phyloP scores from a whole-genome alignment of 148 eudicot genomes.

The Amaranthus palmeri region DNA sequence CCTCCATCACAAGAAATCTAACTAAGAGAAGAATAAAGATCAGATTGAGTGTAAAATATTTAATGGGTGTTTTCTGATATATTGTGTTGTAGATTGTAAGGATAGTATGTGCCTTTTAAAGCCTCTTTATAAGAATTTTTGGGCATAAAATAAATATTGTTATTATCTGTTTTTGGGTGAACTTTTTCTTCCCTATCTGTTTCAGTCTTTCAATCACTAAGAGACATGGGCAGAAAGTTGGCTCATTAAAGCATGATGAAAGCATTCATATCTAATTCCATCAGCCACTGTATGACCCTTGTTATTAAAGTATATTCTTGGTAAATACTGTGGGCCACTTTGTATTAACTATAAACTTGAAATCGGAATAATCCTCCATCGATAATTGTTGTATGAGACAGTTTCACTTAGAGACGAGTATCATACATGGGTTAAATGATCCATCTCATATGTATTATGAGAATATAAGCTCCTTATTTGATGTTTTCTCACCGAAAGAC shows the following conservation, averaged over 20 bases:
- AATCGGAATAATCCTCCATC: background rate
- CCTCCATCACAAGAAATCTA: slow-evolving; percentile 34
- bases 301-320: background rate
- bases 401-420: too few relatives aligned
- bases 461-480: too few relatives aligned
- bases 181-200: slow-evolving; percentile 9
- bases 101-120: slow-evolving; percentile 1
- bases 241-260: background rate
- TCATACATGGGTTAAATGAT: too few relatives aligned
- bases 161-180: background rate
- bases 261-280: slow-evolving; percentile 18
- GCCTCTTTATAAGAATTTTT: slow-evolving; percentile 26
- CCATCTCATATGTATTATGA: too few relatives aligned
- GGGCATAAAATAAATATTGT: background rate
- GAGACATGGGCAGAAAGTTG: slow-evolving; percentile 12
- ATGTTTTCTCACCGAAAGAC: too few relatives aligned
- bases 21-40: background rate
- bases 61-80: slow-evolving; percentile 7
- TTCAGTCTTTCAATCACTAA: slow-evolving; percentile 12
- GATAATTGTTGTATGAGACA: too few relatives aligned
- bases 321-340: slow-evolving; percentile 19
- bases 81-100: slow-evolving; percentile 2
- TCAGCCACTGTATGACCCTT: background rate
- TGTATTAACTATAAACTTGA: background rate
- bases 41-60: background rate